Evolutionary conservation across 345 rosid genomes (phyloP).

Genomic region (Boechera stricta): DNA sequence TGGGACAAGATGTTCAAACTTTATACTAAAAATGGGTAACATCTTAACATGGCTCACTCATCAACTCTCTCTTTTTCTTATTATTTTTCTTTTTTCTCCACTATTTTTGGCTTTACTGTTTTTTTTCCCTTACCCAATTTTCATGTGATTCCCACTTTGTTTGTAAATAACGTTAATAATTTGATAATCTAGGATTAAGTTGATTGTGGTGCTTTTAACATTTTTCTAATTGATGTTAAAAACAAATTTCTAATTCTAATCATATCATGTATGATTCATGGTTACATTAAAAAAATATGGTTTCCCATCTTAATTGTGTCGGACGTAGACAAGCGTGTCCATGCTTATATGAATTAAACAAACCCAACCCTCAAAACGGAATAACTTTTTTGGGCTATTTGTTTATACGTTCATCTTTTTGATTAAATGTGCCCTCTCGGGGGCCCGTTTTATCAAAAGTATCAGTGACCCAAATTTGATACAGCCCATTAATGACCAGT

Average conservation of each 20-base stretch:
- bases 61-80: conserved; percentile 28
- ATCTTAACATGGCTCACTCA: conserved; percentile 58
- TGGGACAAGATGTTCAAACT: conserved; percentile 50
- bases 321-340: conserved; percentile 4
- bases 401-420: background rate
- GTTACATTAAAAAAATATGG: background rate
- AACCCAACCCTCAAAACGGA: background rate
- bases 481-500: conserved; percentile 17
- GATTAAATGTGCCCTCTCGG: background rate
- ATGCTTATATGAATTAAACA: background rate
- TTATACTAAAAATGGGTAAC: conserved; percentile 54
- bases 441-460: conserved; percentile 7
- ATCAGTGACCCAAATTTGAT: background rate
- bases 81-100: conserved; percentile 19
- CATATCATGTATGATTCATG: conserved; percentile 21
- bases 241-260: background rate
- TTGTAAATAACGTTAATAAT: background rate
- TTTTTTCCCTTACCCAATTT: background rate
- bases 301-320: background rate
- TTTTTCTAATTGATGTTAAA: background rate
- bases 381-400: background rate
- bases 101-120: conserved; percentile 29
- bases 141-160: conserved; percentile 40
- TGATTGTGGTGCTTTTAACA: conserved; percentile 28
- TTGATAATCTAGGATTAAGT: conserved; percentile 10